Base-by-base conservation (phyloP, 805 yeast species). In the Zygosaccharomyces rouxii region DNA sequence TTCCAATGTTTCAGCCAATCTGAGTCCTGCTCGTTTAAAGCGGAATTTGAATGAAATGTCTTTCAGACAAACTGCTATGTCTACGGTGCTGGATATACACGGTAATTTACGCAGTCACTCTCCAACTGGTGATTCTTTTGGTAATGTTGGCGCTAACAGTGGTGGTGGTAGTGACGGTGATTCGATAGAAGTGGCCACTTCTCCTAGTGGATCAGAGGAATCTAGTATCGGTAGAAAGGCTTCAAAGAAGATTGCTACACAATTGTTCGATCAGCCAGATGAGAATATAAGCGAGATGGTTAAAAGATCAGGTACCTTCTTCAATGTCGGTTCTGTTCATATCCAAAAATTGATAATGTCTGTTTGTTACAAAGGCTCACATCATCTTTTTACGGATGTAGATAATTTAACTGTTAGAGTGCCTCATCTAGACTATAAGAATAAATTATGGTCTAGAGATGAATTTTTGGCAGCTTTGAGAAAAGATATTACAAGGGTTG, bases 311-410 rank as follows among this genome's bases (percentile, higher is more conserved):
- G 77, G 86, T 38, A 76, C 76, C 35, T 86, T 76, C 62, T 74
- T 83, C 62, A 82, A 83, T 57, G 79, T 89, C 37, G 75, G 77
- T 19, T 69, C 74, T 14, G 73, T 87, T 39, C 68, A 71, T n/a
- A 67, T 84, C 21, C 64, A 70, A 11, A 67, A 71, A 25, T 69
- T 79, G 16, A 60, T 69, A 19, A 63, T 89, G 45, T 73, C 81
- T 26, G 77, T 88, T 21, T 84, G 94, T 48, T 86, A 86, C 66
- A 78, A 79, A 60, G 87, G 84, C 6, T 75, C 80, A 1, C 81
- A 81, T 39, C 75, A 74, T 48, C 59, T 79, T 46, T 67, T 83
- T 33, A 72, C 83, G 2, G 82, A 83, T 60, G 84, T 83, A 6
- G 78, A 78, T 51, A 71, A 79, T 47, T 70, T 83, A 26, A 67